A percentile compares a stretch with the other conserved stretches of the same genome.
Evolutionary conservation across 768 basidiomycete genomes (phyloP).

Genomic region (Scleroderma bovista): DNA sequence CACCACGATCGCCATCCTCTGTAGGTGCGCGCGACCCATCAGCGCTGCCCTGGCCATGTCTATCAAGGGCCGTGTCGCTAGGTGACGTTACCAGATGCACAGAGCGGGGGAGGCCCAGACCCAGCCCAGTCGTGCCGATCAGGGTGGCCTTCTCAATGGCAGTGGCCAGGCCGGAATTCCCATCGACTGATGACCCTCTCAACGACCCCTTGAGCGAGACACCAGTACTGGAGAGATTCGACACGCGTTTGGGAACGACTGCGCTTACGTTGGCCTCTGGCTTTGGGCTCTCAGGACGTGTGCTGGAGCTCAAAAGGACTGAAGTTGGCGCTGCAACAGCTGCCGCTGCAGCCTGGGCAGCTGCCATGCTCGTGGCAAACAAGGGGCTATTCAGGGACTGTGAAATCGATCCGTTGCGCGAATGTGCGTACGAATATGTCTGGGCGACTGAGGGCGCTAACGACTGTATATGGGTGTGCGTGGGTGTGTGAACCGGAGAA

Average conservation of each 20-base stretch:
- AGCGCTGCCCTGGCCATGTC: constrained; percentile 31
- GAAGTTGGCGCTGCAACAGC: constrained; percentile 14
- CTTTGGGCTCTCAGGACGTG: constrained; percentile 31
- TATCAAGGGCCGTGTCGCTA: constrained; percentile 52
- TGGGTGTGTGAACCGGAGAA: constrained; percentile 30
- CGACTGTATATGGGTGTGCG: constrained; percentile 29
- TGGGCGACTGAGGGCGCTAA: constrained; percentile 22
- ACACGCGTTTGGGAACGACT: constrained; percentile 18
- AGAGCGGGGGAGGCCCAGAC: constrained; percentile 34
- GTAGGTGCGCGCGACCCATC: constrained; percentile 25
- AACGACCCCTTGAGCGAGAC: not conserved
- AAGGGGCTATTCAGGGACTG: constrained; percentile 41
- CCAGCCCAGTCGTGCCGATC: constrained; percentile 22
- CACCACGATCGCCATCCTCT: constrained; percentile 49
- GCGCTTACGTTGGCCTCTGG: constrained; percentile 13
- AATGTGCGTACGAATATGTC: constrained; percentile 29
- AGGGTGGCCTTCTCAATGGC: constrained; percentile 19
- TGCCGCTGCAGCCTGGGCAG: constrained; percentile 12
- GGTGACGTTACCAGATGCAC: constrained; percentile 51
- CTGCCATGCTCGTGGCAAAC: constrained; percentile 26
- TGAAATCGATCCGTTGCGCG: constrained; percentile 36
- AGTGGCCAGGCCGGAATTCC: constrained; percentile 7
- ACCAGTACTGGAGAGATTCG: constrained; percentile 22
- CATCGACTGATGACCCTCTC: constrained; percentile 14
- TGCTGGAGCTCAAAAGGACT: constrained; percentile 15